Evolutionary conservation across 1,139 yeast species (phyloP).

Genomic region (Sugiyamaella grinbergsii): DNA sequence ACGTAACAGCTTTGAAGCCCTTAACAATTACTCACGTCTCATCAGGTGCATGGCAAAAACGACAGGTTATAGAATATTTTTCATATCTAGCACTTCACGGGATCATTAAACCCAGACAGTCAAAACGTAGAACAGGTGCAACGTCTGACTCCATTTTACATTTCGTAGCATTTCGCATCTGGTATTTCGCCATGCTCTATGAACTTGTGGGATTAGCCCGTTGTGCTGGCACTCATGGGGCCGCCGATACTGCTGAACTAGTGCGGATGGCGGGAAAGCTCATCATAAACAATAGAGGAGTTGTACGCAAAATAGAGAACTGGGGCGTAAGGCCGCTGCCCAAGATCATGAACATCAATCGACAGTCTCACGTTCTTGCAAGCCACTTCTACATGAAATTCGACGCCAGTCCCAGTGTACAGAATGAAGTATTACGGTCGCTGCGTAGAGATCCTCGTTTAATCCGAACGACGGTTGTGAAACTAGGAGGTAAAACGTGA

Average conservation of each 20-base stretch:
- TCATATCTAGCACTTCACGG: background rate
- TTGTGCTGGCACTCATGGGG: slow-evolving; percentile 36
- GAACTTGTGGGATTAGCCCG: slow-evolving; percentile 91
- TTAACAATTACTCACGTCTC: too few relatives aligned
- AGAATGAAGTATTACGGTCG: slow-evolving; percentile 78
- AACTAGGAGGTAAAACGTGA: slow-evolving; percentile 57
- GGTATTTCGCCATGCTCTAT: slow-evolving; percentile 62
- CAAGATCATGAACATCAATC: slow-evolving; percentile 77
- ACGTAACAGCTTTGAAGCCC: too few relatives aligned
- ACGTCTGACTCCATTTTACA: too few relatives aligned
- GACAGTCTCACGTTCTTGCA: slow-evolving; percentile 89
- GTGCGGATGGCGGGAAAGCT: slow-evolving; percentile 82
- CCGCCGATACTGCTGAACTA: slow-evolving; percentile 50
- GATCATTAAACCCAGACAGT: too few relatives aligned
- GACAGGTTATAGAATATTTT: background rate
- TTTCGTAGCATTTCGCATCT: background rate
- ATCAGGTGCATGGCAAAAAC: background rate
- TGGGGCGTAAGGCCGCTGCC: slow-evolving; percentile 81
- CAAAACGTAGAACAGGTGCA: too few relatives aligned
- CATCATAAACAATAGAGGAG: slow-evolving; percentile 87
- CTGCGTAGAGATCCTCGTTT: slow-evolving; percentile 88
- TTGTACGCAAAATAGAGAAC: slow-evolving; percentile 77
- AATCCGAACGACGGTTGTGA: slow-evolving; percentile 72
- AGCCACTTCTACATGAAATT: slow-evolving; percentile 83
- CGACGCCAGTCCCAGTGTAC: slow-evolving; percentile 84